phyloP scores from a whole-genome alignment of 2,329 filamentous ascomycete species.

The Metarhizium sp. region DNA sequence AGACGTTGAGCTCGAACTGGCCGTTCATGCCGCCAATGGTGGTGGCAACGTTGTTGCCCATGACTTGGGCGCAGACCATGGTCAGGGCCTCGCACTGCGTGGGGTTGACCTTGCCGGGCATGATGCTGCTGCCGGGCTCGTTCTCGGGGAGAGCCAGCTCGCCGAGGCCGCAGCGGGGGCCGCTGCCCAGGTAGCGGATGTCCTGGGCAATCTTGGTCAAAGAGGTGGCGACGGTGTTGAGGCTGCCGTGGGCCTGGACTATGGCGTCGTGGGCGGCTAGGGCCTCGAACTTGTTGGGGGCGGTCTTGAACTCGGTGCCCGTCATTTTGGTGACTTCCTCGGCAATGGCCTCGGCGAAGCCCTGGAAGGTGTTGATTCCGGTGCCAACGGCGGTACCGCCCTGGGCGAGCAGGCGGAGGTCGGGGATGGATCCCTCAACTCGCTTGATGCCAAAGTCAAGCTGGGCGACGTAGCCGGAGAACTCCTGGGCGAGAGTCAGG shows the following conservation, averaged over 20 bases:
- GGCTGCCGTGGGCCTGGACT: constrained; percentile 83
- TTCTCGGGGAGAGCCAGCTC: constrained; percentile 94
- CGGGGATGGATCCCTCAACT: constrained; percentile 71
- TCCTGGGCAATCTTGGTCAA: constrained; percentile 98
- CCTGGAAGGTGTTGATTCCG: constrained; percentile 93
- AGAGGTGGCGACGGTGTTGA: constrained; percentile 86
- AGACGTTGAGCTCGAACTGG: constrained; percentile 98
- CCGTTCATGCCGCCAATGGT: constrained; percentile 95
- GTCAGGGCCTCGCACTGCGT: constrained; percentile 97
- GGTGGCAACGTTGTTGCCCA: constrained; percentile 90
- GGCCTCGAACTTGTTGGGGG: constrained; percentile 98
- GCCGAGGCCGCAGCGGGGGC: constrained; percentile 88
- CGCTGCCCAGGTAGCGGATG: constrained; percentile 92
- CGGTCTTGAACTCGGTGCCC: constrained; percentile 86
- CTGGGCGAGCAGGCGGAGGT: constrained; percentile 81
- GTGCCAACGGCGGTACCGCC: constrained; percentile 96
- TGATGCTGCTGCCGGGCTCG: constrained; percentile 95
- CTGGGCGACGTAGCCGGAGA: constrained; percentile 94
- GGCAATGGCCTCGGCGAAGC: constrained; percentile 90
- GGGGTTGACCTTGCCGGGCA: constrained; percentile 99
- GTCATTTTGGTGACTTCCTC: constrained; percentile 88
- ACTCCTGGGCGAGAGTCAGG: constrained; percentile 91
- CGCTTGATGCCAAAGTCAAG: constrained; percentile 85
- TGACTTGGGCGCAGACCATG: constrained; percentile 96
- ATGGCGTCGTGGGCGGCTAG: constrained; percentile 93